Base-by-base conservation (phyloP, 2,329 filamentous ascomycete species). In the Fusarium nanum region DNA sequence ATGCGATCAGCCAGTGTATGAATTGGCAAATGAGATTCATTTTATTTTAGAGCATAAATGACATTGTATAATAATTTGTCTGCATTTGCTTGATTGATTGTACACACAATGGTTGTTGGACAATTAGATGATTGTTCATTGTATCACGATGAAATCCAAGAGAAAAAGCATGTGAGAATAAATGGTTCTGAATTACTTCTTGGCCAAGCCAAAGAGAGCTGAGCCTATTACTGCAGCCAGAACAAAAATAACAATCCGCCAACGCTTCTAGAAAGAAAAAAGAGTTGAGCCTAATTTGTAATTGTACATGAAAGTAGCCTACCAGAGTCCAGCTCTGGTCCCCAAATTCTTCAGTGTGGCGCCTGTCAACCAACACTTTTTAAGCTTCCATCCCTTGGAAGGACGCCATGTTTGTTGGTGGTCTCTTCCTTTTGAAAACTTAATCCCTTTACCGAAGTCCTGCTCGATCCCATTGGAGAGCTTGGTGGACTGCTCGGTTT, bases 401-500 rank as follows among this genome's bases (percentile, higher is more conserved):
- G 37, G 10, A 18, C 50, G 49, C 28, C 28, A 50, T 37, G 23
- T 30, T 44, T 41, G 55, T 50, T 52, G 16, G 20, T 47, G 16
- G 40, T 25, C 56, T 34, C 23, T 47, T 22, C 25, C 46, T 22
- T 53, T 49, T 27, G 27, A 25, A 30, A 54, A 25, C 52, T 63
- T 30, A 50, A 40, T n/a, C 32, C 42, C 37, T n/a, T 37, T 25
- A 27, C 30, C 25, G 25, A 50, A 56, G 54, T 64, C 63, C 63
- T 68, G 63, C 67, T 71, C 67, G 16, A 54, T 68, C 64, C 37
- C 20, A 44, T 11, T 22, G 44, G 59, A 68, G 64, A 68, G 64
- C 59, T 48, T 67, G 48, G 11, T 45, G 64, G 53, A 63, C 48
- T 45, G 53, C 34, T 55, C 64, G 65, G 49, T 40, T 14, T 20